phyloP scores from a whole-genome alignment of 2,329 filamentous ascomycete species.

The Ophiostoma sp. region DNA sequence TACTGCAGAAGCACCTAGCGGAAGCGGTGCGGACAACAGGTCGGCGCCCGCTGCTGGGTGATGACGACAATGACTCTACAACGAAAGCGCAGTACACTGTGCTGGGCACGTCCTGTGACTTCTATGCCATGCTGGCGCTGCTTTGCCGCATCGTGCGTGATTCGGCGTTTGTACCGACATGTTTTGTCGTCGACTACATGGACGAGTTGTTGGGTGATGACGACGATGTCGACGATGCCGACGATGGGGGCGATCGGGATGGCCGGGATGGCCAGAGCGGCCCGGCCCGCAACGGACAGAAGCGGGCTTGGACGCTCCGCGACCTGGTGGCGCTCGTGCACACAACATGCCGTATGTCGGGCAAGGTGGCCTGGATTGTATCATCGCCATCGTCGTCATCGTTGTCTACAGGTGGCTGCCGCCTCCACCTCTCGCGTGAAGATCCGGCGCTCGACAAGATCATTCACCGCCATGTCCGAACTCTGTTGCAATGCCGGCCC shows the following conservation, averaged over 20 bases:
- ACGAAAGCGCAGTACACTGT: background rate
- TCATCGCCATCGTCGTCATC: background rate
- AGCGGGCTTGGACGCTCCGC: background rate
- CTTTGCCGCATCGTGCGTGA: conserved; percentile 4
- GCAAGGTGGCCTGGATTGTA: background rate
- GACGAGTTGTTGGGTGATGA: no score
- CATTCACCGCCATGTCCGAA: background rate
- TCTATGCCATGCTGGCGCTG: background rate
- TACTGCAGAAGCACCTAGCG: background rate
- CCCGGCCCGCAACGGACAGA: background rate
- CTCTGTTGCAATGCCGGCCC: background rate
- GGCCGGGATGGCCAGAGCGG: background rate
- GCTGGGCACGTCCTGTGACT: conserved; percentile 1
- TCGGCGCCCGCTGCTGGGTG: background rate
- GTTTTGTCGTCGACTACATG: background rate
- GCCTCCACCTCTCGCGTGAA: background rate
- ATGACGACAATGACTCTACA: no score
- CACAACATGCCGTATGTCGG: background rate
- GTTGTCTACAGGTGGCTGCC: background rate
- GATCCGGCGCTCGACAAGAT: background rate
- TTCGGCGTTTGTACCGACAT: background rate
- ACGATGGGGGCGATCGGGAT: background rate
- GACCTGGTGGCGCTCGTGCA: background rate
- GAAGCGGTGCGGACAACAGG: background rate
- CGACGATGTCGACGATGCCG: background rate